A percentile compares a stretch with the other conserved stretches of the same genome.
These are phyloP conservation scores for Termitomyces sp. DNA, from an alignment of 768 basidiomycete genomes.

Conservation along the genomic window DNA sequence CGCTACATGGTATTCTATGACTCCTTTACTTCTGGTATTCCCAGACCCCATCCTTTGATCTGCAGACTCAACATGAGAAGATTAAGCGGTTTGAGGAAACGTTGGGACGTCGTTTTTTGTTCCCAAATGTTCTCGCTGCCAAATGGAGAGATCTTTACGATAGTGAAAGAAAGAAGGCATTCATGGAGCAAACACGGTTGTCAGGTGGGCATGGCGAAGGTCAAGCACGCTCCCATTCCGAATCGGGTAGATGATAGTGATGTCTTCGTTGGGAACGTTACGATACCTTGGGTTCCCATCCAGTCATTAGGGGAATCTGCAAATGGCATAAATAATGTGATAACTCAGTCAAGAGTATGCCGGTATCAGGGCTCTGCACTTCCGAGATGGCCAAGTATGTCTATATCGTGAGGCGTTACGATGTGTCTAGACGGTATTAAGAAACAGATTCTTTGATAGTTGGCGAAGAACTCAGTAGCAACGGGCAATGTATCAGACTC, in stretches of 20 bases:
- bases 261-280: not conserved
- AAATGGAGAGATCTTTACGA: constrained; percentile 53
- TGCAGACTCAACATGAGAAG: constrained; percentile 57
- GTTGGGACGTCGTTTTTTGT: constrained; percentile 28
- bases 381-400: not conserved
- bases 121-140: constrained; percentile 54
- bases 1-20: not conserved
- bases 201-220: constrained; percentile 29
- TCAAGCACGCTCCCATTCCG: constrained; percentile 21
- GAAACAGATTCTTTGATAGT: not conserved
- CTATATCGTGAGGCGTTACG: no score
- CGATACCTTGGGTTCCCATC: not conserved
- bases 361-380: no score
- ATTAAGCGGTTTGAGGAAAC: constrained; percentile 59
- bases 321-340: not conserved
- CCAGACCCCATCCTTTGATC: constrained; percentile 45
- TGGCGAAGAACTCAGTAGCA: not conserved
- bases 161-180: constrained; percentile 15
- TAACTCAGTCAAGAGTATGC: not conserved
- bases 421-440: no score
- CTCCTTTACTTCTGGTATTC: not conserved
- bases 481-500: no score
- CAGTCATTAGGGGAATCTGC: no score
- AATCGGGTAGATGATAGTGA: not conserved
- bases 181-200: constrained; percentile 25